These are phyloP conservation scores for Pythium phragmiticola DNA, from an alignment of 352 stramenopile species.

Conservation along the genomic window DNA sequence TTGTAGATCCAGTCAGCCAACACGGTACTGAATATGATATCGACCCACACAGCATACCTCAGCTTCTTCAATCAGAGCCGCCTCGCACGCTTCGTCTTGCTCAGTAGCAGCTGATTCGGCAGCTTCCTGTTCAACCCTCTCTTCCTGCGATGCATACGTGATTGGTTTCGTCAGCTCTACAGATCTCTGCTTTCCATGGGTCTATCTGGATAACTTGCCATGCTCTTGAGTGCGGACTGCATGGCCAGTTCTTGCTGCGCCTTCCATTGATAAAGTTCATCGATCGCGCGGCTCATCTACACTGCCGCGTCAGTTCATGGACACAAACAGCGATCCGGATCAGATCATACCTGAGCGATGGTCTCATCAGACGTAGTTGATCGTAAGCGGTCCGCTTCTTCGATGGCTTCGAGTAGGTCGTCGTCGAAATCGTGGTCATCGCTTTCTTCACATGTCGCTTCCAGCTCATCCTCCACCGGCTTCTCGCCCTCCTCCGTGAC, in stretches of 20 bases:
- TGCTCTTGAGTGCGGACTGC: constrained; percentile 25
- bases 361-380: constrained; percentile 36
- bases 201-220: background rate
- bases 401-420: constrained; percentile 12
- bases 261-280: constrained; percentile 42
- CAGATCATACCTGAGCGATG: constrained; percentile 33
- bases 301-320: background rate
- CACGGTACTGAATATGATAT: background rate
- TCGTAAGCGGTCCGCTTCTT: constrained; percentile 21
- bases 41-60: background rate
- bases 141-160: background rate
- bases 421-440: constrained; percentile 13
- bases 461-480: constrained; percentile 4
- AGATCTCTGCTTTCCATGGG: background rate
- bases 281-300: constrained; percentile 51
- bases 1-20: background rate
- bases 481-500: too few relatives aligned
- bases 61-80: background rate
- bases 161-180: background rate
- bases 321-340: background rate
- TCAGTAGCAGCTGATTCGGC: background rate
- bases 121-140: background rate
- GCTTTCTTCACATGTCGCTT: background rate
- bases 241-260: constrained; percentile 29
- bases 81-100: constrained; percentile 1